A percentile compares a stretch with the other conserved stretches of the same genome.
phyloP scores from a whole-genome alignment of 169 alveolate genomes.

The Cryptosporidium tyzzeri region DNA sequence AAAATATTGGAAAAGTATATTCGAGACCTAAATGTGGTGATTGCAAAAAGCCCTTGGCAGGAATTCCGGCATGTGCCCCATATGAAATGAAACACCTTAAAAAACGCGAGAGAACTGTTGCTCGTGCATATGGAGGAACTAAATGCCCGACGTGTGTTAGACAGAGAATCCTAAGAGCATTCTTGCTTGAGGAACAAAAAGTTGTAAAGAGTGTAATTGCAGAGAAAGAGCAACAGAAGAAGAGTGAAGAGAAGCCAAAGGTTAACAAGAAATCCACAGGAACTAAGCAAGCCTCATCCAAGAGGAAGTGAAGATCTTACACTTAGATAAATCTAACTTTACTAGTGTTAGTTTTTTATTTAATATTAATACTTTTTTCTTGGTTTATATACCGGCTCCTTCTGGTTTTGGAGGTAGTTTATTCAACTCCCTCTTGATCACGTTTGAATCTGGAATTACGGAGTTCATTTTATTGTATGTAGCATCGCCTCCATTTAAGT shows the following conservation, averaged over 20 bases:
- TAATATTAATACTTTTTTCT: background rate
- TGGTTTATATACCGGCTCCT: background rate
- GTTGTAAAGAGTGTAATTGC: conserved; percentile 86
- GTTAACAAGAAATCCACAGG: conserved; percentile 77
- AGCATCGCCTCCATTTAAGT: background rate
- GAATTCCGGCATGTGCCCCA: conserved; percentile 85
- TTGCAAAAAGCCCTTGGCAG: conserved; percentile 82
- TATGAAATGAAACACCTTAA: conserved; percentile 77
- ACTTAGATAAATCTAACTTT: conserved; percentile 24
- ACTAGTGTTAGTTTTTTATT: background rate
- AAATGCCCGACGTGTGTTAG: conserved; percentile 82
- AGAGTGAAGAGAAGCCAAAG: conserved; percentile 81
- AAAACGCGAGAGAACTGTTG: conserved; percentile 82
- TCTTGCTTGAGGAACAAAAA: conserved; percentile 92
- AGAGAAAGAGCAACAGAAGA: conserved; percentile 83
- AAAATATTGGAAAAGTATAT: conserved; percentile 81
- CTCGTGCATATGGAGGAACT: conserved; percentile 86
- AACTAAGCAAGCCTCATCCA: conserved; percentile 33
- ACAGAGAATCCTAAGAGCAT: conserved; percentile 90
- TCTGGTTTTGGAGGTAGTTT: conserved; percentile 53
- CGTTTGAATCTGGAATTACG: conserved; percentile 15
- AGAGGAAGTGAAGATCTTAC: conserved; percentile 26
- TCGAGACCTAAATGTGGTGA: conserved; percentile 86
- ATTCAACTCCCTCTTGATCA: conserved; percentile 15
- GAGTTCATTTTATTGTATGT: background rate